Evolutionary conservation across 495 filamentous ascomycete species (phyloP).

Genomic region (Cetradonia linearis): DNA sequence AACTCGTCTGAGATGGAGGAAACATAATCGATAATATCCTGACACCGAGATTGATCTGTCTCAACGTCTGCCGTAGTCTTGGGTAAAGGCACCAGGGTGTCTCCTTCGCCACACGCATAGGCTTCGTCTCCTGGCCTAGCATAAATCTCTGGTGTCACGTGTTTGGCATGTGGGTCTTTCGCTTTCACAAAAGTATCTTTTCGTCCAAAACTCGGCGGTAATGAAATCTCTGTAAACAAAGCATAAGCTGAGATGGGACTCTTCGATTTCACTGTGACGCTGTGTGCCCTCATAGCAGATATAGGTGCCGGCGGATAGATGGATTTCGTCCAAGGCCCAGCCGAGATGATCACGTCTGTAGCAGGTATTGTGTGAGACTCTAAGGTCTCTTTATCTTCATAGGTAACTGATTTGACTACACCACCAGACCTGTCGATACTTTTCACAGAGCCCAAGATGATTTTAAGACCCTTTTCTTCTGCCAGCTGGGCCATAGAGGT

Average conservation of each 20-base stretch:
- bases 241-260: slow-evolving; percentile 76
- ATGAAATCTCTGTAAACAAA: slow-evolving; percentile 79
- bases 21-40: slow-evolving; percentile 81
- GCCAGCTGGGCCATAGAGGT: slow-evolving; percentile 77
- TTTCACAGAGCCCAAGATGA: slow-evolving; percentile 57
- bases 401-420: slow-evolving; percentile 59
- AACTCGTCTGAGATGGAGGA: slow-evolving; percentile 66
- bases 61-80: slow-evolving; percentile 65
- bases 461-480: slow-evolving; percentile 59
- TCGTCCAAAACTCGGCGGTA: slow-evolving; percentile 46
- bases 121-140: slow-evolving; percentile 79
- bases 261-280: slow-evolving; percentile 67
- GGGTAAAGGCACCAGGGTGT: slow-evolving; percentile 64
- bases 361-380: slow-evolving; percentile 53
- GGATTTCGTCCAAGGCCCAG: slow-evolving; percentile 79
- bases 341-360: slow-evolving; percentile 72
- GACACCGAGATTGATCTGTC: slow-evolving; percentile 65
- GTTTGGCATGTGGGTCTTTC: slow-evolving; percentile 44
- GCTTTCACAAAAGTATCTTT: slow-evolving; percentile 38
- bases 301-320: slow-evolving; percentile 71
- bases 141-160: slow-evolving; percentile 85
- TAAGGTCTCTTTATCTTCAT: slow-evolving; percentile 54
- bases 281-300: slow-evolving; percentile 74
- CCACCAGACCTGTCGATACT: slow-evolving; percentile 46
- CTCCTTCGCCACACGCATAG: slow-evolving; percentile 90